A percentile compares a stretch with the other conserved stretches of the same genome.
Conservation (phyloP, 352 stramenopile genomes). For the Phytophthora podocarpi region DNA sequence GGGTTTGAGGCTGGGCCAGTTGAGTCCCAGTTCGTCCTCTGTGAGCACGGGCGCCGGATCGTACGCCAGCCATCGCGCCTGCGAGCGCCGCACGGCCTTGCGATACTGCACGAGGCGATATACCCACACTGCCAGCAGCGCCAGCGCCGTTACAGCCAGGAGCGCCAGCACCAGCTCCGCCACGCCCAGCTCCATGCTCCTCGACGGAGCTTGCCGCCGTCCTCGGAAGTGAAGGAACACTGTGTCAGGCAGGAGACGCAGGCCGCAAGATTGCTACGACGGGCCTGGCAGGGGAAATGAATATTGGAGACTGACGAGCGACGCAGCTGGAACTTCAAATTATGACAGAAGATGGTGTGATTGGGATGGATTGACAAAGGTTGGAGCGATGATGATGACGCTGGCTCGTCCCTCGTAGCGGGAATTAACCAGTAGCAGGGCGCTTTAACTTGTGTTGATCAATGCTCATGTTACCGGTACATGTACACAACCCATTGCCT, state of each 20-base stretch:
- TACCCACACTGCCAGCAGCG: conserved; percentile 54
- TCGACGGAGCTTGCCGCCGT: conserved; percentile 26
- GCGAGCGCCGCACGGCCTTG: conserved; percentile 56
- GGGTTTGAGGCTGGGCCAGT: conserved; percentile 60
- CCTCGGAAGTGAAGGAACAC: conserved; percentile 34
- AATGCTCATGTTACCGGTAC: too few relatives aligned
- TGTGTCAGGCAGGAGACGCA: conserved; percentile 1
- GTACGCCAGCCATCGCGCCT: conserved; percentile 71
- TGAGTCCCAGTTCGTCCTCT: conserved; percentile 37
- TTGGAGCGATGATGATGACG: conserved; percentile 4
- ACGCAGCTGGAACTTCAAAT: neutral
- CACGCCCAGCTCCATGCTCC: conserved; percentile 47
- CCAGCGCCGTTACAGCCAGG: conserved; percentile 42
- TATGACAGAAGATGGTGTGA: neutral
- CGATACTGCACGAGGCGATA: conserved; percentile 71
- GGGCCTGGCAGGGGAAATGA: conserved; percentile 2
- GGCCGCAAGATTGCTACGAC: too few relatives aligned
- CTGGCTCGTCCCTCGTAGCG: neutral
- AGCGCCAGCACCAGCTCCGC: conserved; percentile 49
- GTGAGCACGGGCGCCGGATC: conserved; percentile 38
- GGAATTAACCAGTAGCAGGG: neutral
- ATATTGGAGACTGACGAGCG: conserved; percentile 24
- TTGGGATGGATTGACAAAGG: neutral
- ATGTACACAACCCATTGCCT: too few relatives aligned
- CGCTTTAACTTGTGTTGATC: conserved; percentile 11